Conservation (phyloP, 2,329 filamentous ascomycete genomes). For the Phialophora verrucosa region DNA sequence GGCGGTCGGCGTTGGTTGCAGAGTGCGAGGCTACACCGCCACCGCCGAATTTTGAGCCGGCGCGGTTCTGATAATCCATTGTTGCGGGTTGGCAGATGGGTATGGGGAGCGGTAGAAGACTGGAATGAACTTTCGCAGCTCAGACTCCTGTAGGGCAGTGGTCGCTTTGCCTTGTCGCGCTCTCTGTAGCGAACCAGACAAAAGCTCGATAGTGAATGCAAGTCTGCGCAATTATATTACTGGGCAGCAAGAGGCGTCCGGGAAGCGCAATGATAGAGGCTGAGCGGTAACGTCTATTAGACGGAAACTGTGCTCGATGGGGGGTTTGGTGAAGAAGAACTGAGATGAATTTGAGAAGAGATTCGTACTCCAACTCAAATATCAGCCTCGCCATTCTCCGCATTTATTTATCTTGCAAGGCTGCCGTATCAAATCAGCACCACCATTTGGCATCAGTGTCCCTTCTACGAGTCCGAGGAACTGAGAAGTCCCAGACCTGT, state of each 20-base stretch:
- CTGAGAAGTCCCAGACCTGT: background rate
- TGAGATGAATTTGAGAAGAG: background rate
- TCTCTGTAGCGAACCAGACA: background rate
- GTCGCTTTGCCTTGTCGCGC: background rate
- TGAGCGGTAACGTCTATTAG: background rate
- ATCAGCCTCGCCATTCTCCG: constrained; percentile 26
- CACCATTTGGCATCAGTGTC: background rate
- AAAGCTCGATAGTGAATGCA: background rate
- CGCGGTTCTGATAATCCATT: constrained; percentile 86
- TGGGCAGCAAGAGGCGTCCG: background rate
- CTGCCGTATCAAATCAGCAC: constrained; percentile 17
- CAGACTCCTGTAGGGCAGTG: background rate
- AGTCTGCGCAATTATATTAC: background rate
- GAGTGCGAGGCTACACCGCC: constrained; percentile 93
- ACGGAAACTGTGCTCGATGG: background rate
- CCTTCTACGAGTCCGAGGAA: background rate
- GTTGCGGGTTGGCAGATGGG: constrained; percentile 2
- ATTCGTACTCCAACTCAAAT: constrained; percentile 4
- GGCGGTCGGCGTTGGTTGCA: constrained; percentile 93
- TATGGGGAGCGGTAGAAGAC: background rate
- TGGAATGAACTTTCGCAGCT: background rate
- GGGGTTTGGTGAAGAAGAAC: background rate
- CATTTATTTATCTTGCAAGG: constrained; percentile 25
- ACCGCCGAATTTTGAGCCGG: constrained; percentile 96
- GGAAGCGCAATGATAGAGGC: background rate